These are phyloP conservation scores for Ustilago bromivora DNA, from an alignment of 1,284 basidiomycete species.

Conservation along the genomic window DNA sequence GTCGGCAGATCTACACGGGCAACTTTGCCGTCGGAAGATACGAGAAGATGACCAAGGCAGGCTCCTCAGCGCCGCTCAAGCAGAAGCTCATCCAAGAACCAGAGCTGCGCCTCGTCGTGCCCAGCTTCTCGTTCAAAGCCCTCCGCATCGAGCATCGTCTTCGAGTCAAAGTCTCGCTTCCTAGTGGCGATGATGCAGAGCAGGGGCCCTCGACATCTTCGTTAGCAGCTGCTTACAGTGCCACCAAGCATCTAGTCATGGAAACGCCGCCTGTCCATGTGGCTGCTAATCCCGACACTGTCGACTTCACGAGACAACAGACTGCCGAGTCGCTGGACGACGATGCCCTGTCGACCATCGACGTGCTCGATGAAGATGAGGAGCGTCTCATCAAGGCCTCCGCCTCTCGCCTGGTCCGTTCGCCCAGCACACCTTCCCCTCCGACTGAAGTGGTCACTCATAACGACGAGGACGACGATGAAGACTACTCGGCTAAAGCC, in stretches of 20 bases:
- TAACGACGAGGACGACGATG: slow-evolving; percentile 27
- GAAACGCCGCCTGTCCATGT: slow-evolving; percentile 49
- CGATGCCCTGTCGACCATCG: slow-evolving; percentile 37
- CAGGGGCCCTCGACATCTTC: slow-evolving; percentile 9
- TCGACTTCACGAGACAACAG: slow-evolving; percentile 43
- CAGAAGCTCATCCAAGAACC: slow-evolving; percentile 35
- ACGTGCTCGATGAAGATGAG: slow-evolving; percentile 48
- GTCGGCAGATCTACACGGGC: slow-evolving; percentile 45
- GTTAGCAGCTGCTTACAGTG: neutral
- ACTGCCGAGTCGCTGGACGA: slow-evolving; percentile 31
- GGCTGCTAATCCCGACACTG: slow-evolving; percentile 49
- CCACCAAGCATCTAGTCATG: slow-evolving; percentile 23
- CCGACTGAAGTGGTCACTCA: neutral
- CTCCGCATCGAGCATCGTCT: slow-evolving; percentile 48
- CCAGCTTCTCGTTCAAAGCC: slow-evolving; percentile 52
- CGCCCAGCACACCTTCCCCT: neutral
- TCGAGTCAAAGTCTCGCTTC: slow-evolving; percentile 36
- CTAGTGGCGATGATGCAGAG: slow-evolving; percentile 1
- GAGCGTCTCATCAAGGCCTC: slow-evolving; percentile 40
- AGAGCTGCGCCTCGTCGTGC: slow-evolving; percentile 44
- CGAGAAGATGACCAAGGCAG: slow-evolving; percentile 51
- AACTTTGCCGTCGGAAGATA: slow-evolving; percentile 49
- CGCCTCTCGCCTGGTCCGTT: slow-evolving; percentile 17
- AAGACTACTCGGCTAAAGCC: slow-evolving; percentile 44
- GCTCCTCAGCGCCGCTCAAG: slow-evolving; percentile 37